Conservation (phyloP, 2,329 filamentous ascomycete genomes). For the Parascedosporium putredinis region DNA sequence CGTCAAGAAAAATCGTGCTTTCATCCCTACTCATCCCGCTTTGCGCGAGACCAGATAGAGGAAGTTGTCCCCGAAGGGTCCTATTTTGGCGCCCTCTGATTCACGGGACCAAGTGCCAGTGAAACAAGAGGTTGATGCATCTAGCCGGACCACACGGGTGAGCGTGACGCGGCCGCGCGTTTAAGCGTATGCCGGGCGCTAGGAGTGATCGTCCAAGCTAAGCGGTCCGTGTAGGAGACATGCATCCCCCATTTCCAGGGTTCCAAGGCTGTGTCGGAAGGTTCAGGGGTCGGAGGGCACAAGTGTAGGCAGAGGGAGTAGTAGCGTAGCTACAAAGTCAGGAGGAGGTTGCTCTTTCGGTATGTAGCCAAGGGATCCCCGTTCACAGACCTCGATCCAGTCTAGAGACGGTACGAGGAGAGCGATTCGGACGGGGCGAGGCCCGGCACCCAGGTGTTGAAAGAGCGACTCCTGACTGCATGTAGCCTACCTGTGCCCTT, state of each 20-base stretch:
- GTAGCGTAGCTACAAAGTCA: constrained; percentile 15
- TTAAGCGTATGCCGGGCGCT: constrained; percentile 29
- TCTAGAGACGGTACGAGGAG: neutral
- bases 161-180: constrained; percentile 33
- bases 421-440: constrained; percentile 22
- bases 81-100: constrained; percentile 34
- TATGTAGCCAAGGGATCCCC: constrained; percentile 31
- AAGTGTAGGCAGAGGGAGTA: constrained; percentile 27
- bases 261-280: constrained; percentile 16
- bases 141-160: constrained; percentile 39
- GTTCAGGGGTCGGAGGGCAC: constrained; percentile 32
- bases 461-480: constrained; percentile 34
- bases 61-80: constrained; percentile 19
- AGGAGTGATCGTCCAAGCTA: constrained; percentile 20
- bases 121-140: constrained; percentile 43
- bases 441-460: constrained; percentile 20
- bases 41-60: constrained; percentile 35
- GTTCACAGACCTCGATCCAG: constrained; percentile 17
- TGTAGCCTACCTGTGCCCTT: constrained; percentile 26
- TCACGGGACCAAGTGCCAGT: constrained; percentile 30
- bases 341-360: constrained; percentile 28
- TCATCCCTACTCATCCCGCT: constrained; percentile 35
- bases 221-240: constrained; percentile 8
- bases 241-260: constrained; percentile 12
- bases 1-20: constrained; percentile 85